Base-by-base conservation (phyloP, 2,329 filamentous ascomycete genomes). In the Trichoderma aggressivum region DNA sequence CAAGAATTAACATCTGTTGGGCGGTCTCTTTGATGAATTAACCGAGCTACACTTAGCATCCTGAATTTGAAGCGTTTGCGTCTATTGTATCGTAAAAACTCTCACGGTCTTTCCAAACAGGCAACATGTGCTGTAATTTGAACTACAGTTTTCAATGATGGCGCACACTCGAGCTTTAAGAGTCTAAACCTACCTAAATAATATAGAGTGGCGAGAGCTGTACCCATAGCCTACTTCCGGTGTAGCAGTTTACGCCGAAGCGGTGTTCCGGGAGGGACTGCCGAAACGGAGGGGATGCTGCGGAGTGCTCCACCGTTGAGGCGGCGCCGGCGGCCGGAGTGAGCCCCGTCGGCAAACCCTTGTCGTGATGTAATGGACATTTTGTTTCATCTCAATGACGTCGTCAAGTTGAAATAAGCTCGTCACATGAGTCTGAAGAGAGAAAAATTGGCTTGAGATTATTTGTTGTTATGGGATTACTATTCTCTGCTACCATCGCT, bases 361-460 rank as follows among this genome's bases (percentile, higher is more conserved):
- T 47, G n/a, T 47, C 10, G n/a, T 21, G n/a, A 8, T 21, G 43
- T 10, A 47, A 7, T 21, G 6, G 10, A 10, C n/a, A 21, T 12
- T n/a, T 47, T 12, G 5, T 12, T 21, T 47, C 18, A 21, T 5
- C 43, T 8, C 43, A 11, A n/a, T 18, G 43, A 21, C 21, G 7
- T 5, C 4, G 1, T 10, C n/a, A 21, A 1, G 43, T 21, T 2
- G 2, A 6, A 47, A 0, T 21, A 5, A 12, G 4, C n/a, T 3
- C 8, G 5, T 47, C 8, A 0, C 8, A 6, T n/a, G 7, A 47
- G n/a, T 47, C n/a, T 47, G n/a, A 21, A 47, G 10, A 21, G 26
- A 28, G 5, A 5, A 28, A 5, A 3, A 28, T 3, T 3, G 5
- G 18, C 18, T n/a, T 47, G 8, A 47, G 7, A 21, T 3, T 11